Evolutionary conservation across 2,329 filamentous ascomycete genomes (phyloP), one percentile per base, ranked within the genome.

Genomic region (Pseudocercospora fuligena): DNA sequence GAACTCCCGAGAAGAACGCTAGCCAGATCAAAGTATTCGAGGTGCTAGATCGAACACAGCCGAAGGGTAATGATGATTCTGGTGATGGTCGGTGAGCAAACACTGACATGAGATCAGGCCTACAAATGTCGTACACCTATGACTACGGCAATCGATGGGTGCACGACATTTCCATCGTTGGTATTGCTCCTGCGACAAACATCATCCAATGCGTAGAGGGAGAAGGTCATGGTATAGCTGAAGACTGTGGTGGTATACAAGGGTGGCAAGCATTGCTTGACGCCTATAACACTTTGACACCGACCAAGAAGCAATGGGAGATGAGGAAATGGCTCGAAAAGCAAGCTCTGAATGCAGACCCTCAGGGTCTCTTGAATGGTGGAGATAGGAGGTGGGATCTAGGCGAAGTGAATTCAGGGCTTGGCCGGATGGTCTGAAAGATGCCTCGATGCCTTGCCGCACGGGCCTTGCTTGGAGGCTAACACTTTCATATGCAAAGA

Each of bases 241-340:
- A 80, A 67, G 77, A 79, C 61, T 72, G 70, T 11, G 76, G 77
- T 9, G 63, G 73, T 2, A 46, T 53, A 19, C 12, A 3, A 14
- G 77, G 76, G 9, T 80, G 78, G 77, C 60, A 73, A 31, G 67
- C 70, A 40, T 56, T 80, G 14, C 73, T 75, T 60, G 71, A 70
- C 12, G 78, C 77, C 3, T 80, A 78, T 65, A 66, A 69, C 16
- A 68, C 74, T 5, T 11, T 36, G 27, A 61, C 62, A 0, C 75
- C 76, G 1, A 72, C 51, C 6, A 29, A 64, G 53, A 70, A 73
- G 29, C 75, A 78, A 64, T 71, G 67, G 58, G 70, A 74, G 33
- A 69, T 60, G 29, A 74, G 73, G 46, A 33, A 61, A 27, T 78
- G 76, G 76, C 77, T 73, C 49, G 75, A 78, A 63, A 69, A 53